phyloP scores from a whole-genome alignment of 169 alveolate genomes.

The Plasmodium ovale region DNA sequence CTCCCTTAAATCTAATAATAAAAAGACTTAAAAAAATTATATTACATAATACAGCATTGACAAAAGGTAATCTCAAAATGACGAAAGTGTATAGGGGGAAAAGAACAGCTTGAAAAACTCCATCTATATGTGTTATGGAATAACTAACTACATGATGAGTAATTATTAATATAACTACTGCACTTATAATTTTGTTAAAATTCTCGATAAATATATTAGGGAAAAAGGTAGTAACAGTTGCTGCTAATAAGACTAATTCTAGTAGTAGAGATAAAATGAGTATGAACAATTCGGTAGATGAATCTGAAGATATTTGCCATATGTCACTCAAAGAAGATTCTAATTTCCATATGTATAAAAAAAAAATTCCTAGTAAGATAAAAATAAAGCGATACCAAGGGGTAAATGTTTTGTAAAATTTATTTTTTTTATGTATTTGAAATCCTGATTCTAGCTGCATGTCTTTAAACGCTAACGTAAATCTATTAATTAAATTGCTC shows the following conservation, averaged over 20 bases:
- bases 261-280: conserved; percentile 45
- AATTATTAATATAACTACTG: conserved; percentile 54
- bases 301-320: conserved; percentile 48
- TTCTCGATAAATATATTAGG: conserved; percentile 68
- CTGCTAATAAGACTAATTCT: conserved; percentile 56
- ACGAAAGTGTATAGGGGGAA: conserved; percentile 86
- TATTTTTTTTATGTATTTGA: conserved; percentile 79
- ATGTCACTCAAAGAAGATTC: conserved; percentile 37
- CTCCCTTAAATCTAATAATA: conserved; percentile 61
- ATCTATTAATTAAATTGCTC: conserved; percentile 78
- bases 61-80: conserved; percentile 80
- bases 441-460: conserved; percentile 85
- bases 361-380: conserved; percentile 76
- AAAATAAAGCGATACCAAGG: conserved; percentile 83
- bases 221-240: conserved; percentile 74
- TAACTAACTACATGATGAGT: conserved; percentile 73
- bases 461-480: conserved; percentile 84
- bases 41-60: conserved; percentile 80
- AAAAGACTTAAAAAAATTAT: conserved; percentile 75
- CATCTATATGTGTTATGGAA: conserved; percentile 73
- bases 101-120: conserved; percentile 82
- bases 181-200: conserved; percentile 76
- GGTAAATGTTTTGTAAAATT: conserved; percentile 79
- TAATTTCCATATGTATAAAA: conserved; percentile 75
- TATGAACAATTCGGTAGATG: conserved; percentile 48